Evolutionary conservation across 2,329 filamentous ascomycete species (phyloP), one percentile per base, ranked within the genome.

Genomic region (Fusarium oxysporum): DNA sequence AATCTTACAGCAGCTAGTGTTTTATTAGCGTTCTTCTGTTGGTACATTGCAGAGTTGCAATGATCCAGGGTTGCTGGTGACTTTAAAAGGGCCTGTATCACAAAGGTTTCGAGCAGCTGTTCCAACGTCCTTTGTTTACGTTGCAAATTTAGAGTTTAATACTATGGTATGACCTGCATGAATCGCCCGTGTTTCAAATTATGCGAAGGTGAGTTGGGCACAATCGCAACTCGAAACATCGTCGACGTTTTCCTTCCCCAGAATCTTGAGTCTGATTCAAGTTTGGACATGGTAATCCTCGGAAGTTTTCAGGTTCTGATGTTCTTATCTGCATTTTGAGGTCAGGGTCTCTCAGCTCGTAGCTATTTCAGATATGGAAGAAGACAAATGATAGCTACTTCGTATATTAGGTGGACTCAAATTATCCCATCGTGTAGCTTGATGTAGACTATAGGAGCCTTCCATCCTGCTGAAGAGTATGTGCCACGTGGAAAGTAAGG

Each of bases 121-220:
- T 43, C 45, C 30, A 33, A 41, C 19, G 8, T 28, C 40, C 8
- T 45, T 19, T 47, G 16, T 45, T 56, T 55, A 35, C 37, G 37
- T 65, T 65, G 48, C n/a, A 25, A 35, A 33, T n/a, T 67, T 54
- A 62, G 62, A 53, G 35, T 57, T 69, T 32, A 37, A 35, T 51
- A 35, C 48, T 51, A 51, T 51, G 16, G 43, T 33, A 65, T 65
- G 40, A 51, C 50, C 58, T 58, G 45, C 65, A 69, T 63, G 48
- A 58, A 68, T 74, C 65, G 47, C 40, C 61, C 16, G 25, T 44
- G 43, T 59, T 57, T 65, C 59, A 56, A 62, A 65, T 47, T 38
- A 43, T 30, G 58, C 41, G 40, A 47, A 44, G 19, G 37, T 28
- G n/a, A 45, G 40, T 51, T 62, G n/a, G 14, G 14, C 37, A 57